Evolutionary conservation across 345 rosid genomes (phyloP).

Genomic region (Corchorus capsularis): DNA sequence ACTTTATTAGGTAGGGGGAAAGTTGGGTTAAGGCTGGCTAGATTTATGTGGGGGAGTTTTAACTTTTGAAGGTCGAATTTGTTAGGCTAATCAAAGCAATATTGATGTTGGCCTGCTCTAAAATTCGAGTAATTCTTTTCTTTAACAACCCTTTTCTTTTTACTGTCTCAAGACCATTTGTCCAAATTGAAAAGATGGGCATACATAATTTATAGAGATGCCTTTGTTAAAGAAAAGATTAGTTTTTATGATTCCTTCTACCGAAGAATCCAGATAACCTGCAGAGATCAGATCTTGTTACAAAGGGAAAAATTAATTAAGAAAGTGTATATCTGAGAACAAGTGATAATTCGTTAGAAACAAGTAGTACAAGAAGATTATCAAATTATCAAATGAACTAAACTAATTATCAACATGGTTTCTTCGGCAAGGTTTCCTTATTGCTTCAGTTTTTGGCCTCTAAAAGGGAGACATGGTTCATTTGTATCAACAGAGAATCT

Average conservation of each 20-base stretch:
- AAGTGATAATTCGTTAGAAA: neutral
- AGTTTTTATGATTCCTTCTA: neutral
- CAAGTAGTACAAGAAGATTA: neutral
- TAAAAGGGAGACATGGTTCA: neutral
- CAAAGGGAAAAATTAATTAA: neutral
- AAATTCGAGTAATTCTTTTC: neutral
- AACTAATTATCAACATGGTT: neutral
- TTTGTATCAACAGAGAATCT: neutral
- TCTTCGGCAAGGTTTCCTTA: neutral
- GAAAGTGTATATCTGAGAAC: neutral
- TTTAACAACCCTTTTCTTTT: neutral
- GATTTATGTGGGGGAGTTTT: constrained; percentile 7
- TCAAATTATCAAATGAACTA: neutral
- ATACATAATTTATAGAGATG: neutral
- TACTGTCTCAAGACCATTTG: constrained; percentile 1
- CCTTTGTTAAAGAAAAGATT: neutral
- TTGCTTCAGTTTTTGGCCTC: neutral
- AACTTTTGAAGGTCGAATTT: neutral
- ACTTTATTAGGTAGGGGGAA: constrained; percentile 19
- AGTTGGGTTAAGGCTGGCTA: neutral
- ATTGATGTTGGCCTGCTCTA: neutral
- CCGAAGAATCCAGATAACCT: neutral
- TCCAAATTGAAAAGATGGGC: constrained; percentile 2
- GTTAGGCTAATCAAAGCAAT: neutral
- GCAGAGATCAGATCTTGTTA: neutral